A percentile compares a stretch with the other conserved stretches of the same genome.
Evolutionary conservation across 305 asterid species (phyloP).

Genomic region (Fraxinus floribunda): DNA sequence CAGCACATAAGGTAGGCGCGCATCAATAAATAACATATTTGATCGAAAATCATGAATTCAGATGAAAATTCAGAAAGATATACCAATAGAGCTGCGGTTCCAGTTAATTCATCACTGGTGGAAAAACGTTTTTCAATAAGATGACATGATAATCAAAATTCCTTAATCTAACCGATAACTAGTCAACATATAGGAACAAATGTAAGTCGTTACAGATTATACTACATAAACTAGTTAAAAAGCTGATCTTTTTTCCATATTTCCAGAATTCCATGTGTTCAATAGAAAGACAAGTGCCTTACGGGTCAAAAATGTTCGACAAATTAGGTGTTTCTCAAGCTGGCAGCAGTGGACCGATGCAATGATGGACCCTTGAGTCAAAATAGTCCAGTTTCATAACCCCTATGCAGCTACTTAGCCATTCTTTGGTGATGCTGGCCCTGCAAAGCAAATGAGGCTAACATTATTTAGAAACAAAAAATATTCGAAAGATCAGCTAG

Average conservation of each 20-base stretch:
- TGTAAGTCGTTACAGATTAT: neutral
- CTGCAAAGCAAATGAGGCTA: conserved; percentile 12
- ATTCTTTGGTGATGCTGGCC: neutral
- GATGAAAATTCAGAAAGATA: neutral
- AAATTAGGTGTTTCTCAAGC: neutral
- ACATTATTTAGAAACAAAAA: neutral
- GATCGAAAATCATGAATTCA: neutral
- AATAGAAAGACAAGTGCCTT: neutral
- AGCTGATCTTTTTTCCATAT: neutral
- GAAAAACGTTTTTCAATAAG: neutral
- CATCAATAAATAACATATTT: neutral
- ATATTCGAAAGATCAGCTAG: neutral
- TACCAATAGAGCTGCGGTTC: neutral
- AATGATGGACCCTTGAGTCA: neutral
- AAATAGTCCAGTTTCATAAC: neutral
- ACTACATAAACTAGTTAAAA: neutral
- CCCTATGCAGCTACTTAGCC: neutral
- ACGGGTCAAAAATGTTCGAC: neutral
- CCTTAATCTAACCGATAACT: neutral
- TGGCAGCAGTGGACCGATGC: neutral
- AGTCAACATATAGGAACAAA: neutral
- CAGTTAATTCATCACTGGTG: neutral
- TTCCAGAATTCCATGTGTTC: neutral
- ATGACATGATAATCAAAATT: neutral
- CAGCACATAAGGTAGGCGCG: neutral